A percentile compares a stretch with the other conserved stretches of the same genome.
Evolutionary conservation across 1,139 yeast species (phyloP).

Genomic region (Oligophagozyma castellii): DNA sequence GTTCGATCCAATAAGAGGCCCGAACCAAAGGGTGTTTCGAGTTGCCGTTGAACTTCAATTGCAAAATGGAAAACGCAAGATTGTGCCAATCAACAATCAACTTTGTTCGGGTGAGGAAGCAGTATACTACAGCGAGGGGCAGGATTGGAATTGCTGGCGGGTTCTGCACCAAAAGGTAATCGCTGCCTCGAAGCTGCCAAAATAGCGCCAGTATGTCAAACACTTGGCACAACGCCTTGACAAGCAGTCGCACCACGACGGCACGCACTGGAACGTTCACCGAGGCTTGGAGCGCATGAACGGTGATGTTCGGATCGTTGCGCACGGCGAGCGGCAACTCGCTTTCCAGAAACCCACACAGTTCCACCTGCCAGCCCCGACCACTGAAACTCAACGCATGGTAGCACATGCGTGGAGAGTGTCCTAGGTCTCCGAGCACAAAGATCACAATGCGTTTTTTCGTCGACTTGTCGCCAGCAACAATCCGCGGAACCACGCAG

Average conservation of each 20-base stretch:
- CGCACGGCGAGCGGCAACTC: slow-evolving; percentile 36
- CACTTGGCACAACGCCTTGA: slow-evolving; percentile 49
- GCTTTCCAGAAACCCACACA: slow-evolving; percentile 74
- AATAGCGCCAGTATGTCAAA: slow-evolving; percentile 34
- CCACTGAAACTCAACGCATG: slow-evolving; percentile 73
- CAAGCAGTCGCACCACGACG: slow-evolving; percentile 36
- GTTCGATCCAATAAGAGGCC: slow-evolving; percentile 45
- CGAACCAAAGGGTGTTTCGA: slow-evolving; percentile 48
- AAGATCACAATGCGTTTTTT: slow-evolving; percentile 52
- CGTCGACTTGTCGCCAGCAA: slow-evolving; percentile 22
- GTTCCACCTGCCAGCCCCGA: slow-evolving; percentile 57
- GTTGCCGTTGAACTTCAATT: slow-evolving; percentile 39
- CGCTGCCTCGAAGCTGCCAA: slow-evolving; percentile 44
- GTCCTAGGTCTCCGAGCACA: slow-evolving; percentile 89
- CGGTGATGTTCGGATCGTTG: slow-evolving; percentile 39
- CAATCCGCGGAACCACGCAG: slow-evolving; percentile 22
- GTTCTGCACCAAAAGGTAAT: slow-evolving; percentile 70
- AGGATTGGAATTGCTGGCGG: slow-evolving; percentile 89
- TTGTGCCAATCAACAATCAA: slow-evolving; percentile 94
- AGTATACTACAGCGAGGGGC: slow-evolving; percentile 44
- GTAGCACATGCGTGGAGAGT: slow-evolving; percentile 89
- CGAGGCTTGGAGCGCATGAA: slow-evolving; percentile 27
- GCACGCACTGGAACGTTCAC: slow-evolving; percentile 2
- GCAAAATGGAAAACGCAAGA: slow-evolving; percentile 72
- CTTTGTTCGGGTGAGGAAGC: slow-evolving; percentile 44